Conservation (phyloP, 805 yeast genomes). For the Candida endomychidarum region DNA sequence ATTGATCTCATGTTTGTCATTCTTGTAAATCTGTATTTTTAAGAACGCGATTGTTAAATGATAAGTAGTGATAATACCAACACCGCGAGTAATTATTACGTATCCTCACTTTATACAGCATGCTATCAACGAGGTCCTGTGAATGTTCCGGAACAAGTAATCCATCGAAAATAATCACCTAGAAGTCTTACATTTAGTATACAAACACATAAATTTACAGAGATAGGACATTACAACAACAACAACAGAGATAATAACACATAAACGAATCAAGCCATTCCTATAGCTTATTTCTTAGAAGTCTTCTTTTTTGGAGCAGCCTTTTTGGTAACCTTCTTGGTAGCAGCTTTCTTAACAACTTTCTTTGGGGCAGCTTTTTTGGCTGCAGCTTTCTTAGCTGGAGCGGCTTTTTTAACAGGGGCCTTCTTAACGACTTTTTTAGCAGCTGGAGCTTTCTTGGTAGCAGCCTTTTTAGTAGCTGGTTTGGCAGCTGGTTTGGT, state of each 20-base stretch:
- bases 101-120: too few species aligned
- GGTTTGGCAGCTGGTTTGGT: conserved; percentile 18
- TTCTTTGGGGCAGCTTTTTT: conserved; percentile 15
- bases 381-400: conserved; percentile 21
- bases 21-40: background rate
- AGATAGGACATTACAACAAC: conserved; percentile 5
- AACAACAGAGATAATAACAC: conserved; percentile 6
- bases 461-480: conserved; percentile 17
- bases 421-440: conserved; percentile 18
- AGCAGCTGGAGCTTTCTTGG: conserved; percentile 19
- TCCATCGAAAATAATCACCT: too few species aligned
- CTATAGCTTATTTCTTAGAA: conserved; percentile 3
- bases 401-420: conserved; percentile 9
- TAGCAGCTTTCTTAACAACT: conserved; percentile 23
- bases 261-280: background rate
- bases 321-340: conserved; percentile 20
- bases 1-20: conserved; percentile 18
- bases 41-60: conserved; percentile 9
- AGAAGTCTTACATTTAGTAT: conserved; percentile 11
- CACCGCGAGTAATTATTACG: too few species aligned
- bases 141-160: too few species aligned
- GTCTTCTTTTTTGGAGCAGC: conserved; percentile 21
- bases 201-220: conserved; percentile 12
- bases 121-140: too few species aligned
- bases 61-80: too few species aligned